Evolutionary conservation across 1,284 basidiomycete species (phyloP).

Genomic region (Trichosporon inkin): DNA sequence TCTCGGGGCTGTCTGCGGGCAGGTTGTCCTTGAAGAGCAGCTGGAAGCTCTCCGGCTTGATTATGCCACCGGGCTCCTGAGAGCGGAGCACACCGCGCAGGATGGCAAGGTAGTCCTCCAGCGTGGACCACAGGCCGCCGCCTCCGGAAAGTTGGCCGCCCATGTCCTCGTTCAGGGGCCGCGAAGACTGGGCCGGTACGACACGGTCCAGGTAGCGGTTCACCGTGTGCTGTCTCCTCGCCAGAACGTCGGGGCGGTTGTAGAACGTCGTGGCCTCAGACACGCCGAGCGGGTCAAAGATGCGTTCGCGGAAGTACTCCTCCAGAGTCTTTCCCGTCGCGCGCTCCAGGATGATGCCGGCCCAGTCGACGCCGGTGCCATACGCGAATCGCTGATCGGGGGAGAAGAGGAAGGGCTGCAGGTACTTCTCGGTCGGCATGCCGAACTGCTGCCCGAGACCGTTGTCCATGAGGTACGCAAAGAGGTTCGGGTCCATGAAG

Average conservation of each 20-base stretch:
- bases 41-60: constrained; percentile 21
- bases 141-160: constrained; percentile 26
- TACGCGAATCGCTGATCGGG: constrained; percentile 34
- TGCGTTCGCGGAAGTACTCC: constrained; percentile 21
- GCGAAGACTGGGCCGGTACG: not conserved
- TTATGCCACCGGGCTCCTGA: constrained; percentile 4
- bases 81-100: constrained; percentile 14
- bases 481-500: constrained; percentile 33
- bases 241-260: constrained; percentile 16
- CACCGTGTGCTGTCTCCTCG: constrained; percentile 4
- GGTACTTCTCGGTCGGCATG: constrained; percentile 10
- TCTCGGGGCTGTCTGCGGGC: not conserved
- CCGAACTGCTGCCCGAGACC: constrained; percentile 14
- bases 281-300: constrained; percentile 28
- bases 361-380: constrained; percentile 31
- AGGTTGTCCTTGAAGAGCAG: constrained; percentile 26
- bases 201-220: not conserved
- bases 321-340: constrained; percentile 21
- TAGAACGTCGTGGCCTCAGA: constrained; percentile 27
- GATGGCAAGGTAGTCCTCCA: constrained; percentile 32
- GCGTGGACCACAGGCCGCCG: constrained; percentile 35
- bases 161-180: not conserved
- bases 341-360: constrained; percentile 27
- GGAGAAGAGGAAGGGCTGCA: constrained; percentile 28
- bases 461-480: constrained; percentile 24